Evolutionary conservation across 257 asterid species (phyloP), one percentile per base, ranked within the genome.

Genomic region (Apocynum venetum): DNA sequence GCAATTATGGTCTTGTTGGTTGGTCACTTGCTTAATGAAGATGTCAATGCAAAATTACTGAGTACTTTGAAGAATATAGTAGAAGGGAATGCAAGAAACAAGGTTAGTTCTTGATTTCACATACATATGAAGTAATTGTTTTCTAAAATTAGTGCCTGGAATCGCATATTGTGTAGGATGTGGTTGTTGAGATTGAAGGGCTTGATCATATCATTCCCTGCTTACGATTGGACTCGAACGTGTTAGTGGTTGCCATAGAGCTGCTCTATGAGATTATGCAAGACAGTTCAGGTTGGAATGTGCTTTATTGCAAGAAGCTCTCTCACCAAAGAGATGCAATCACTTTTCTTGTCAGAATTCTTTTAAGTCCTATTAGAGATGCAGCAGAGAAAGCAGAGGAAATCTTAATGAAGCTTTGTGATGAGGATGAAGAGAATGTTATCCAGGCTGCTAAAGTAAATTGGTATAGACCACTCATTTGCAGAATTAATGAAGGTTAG

Each of bases 21-120:
- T 71, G 86, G 80, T 31, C 67, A 71, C 71, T 61, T 11, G 53
- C 72, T 11, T 46, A 67, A 41, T 36, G 73, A 75, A 57, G 86
- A 70, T 79, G 81, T 80, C 74, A 84, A 65, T 75, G 73, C 15
- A 75, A 82, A 78, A 35, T 64, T 83, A 25, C 64, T 87, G 81
- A 78, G 65, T 69, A 82, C 83, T 35, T 81, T 90, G 86, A 84
- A 83, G 83, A 84, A 85, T 19, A 66, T 87, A 53, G 35, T 87
- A 49, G 86, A 88, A 72, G 95, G 84, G 63, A 87, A 90, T 85
- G 80, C 85, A 19, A 88, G 88, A 79, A 88, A 85, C 88, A 88
- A 90, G 92, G 95, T 86, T 10, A 76, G 89, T 71, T 52, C 40
- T 41, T 75, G 51, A 13, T 40, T 77, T 44, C 48, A 40, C 41